phyloP scores from a whole-genome alignment of 169 alveolate species.

The Cyclospora cayetanensis region DNA sequence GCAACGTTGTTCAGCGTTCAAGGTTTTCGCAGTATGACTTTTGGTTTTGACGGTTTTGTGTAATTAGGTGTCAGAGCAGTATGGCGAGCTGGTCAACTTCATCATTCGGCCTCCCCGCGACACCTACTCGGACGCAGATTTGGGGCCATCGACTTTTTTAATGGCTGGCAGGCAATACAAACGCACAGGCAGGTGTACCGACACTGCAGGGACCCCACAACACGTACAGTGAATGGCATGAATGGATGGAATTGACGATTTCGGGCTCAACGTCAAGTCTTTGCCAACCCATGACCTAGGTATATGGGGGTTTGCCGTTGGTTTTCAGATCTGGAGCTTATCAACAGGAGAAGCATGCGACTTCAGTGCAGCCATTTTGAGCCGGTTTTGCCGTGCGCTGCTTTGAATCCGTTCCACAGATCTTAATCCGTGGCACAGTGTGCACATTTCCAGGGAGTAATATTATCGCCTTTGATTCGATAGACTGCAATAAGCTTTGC shows the following conservation, averaged over 20 bases:
- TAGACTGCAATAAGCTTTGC: too few relatives aligned
- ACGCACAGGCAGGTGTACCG: slow-evolving; percentile 54
- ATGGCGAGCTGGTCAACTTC: slow-evolving; percentile 63
- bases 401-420: neutral
- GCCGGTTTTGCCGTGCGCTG: slow-evolving; percentile 82
- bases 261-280: too few relatives aligned
- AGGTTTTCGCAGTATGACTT: neutral
- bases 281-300: too few relatives aligned
- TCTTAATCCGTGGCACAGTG: neutral
- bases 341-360: slow-evolving; percentile 81
- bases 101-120: slow-evolving; percentile 67
- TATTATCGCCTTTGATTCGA: too few relatives aligned
- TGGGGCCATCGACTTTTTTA: slow-evolving; percentile 26
- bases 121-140: slow-evolving; percentile 24
- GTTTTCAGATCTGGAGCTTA: slow-evolving; percentile 85
- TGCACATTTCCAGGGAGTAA: neutral
- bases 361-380: slow-evolving; percentile 92
- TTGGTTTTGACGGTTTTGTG: slow-evolving; percentile 7
- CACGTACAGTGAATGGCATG: too few relatives aligned
- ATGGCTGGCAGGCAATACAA: slow-evolving; percentile 40
- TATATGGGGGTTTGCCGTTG: too few relatives aligned
- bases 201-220: too few relatives aligned
- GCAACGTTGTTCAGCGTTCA: neutral
- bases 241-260: too few relatives aligned
- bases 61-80: slow-evolving; percentile 29